phyloP scores from a whole-genome alignment of 1,284 basidiomycete genomes.

The Xerocomus minutiporus region DNA sequence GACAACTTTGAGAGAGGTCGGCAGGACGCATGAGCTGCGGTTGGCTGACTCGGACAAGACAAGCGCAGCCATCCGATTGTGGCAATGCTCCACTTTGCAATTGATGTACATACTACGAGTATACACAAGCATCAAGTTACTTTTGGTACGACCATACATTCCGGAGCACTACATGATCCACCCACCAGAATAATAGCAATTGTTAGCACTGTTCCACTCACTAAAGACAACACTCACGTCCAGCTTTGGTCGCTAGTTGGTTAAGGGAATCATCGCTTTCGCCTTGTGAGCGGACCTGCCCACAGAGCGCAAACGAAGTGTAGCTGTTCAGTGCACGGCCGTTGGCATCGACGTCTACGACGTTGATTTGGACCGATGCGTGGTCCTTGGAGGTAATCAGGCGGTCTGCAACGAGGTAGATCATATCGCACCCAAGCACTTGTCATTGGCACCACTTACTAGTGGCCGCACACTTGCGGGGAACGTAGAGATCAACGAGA shows the following conservation, averaged over 20 bases:
- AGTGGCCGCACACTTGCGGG: constrained; percentile 97
- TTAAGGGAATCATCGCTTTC: constrained; percentile 98
- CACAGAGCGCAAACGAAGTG: constrained; percentile 92
- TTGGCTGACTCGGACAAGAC: background rate
- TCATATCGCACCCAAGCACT: constrained; percentile 4
- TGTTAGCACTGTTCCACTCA: constrained; percentile 2
- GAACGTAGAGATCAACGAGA: constrained; percentile 99
- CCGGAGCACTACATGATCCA: constrained; percentile 53
- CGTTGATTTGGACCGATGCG: constrained; percentile 94
- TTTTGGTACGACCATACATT: constrained; percentile 78
- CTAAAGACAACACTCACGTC: constrained; percentile 62
- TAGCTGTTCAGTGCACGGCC: constrained; percentile 86
- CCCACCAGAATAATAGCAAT: constrained; percentile 1
- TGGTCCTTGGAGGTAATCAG: constrained; percentile 99
- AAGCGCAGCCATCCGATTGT: constrained; percentile 18
- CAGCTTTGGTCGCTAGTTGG: constrained; percentile 92
- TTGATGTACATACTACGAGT: background rate
- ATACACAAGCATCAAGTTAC: constrained; percentile 33
- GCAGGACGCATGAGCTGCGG: background rate
- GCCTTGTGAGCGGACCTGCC: constrained; percentile 89
- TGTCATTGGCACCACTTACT: constrained; percentile 52
- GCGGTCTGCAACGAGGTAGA: constrained; percentile 56
- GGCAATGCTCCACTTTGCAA: constrained; percentile 15
- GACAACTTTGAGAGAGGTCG: constrained; percentile 32
- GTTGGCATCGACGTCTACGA: constrained; percentile 92